Base-by-base conservation (phyloP, 352 stramenopile species). In the Phytophthora citricola region DNA sequence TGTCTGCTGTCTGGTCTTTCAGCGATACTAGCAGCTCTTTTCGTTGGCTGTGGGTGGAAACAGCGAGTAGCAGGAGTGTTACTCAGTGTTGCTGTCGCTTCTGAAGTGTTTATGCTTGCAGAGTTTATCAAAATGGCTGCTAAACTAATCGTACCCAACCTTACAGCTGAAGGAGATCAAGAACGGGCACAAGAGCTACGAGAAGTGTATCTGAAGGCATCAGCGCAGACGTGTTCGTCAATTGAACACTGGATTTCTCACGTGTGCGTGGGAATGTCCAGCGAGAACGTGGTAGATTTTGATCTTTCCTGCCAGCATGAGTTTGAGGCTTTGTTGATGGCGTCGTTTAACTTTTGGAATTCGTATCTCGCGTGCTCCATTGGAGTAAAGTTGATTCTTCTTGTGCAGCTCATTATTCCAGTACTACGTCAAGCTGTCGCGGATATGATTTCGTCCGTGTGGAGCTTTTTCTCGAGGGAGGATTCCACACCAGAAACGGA, bases 161-260 rank as follows among this genome's bases (percentile, higher is more conserved):
- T 53, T 26, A 38, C 29, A 36, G 11, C 43, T 27, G 45, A 62
- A 14, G 63, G 26, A 40, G 14, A 60, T 26, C 41, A 51, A 24
- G 32, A 26, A 15, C 54, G 50, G 31, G 26, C 43, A 14, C 41
- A 41, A 38, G 15, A 49, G n/a, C 38, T 75, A 31, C 53, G 61
- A 15, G 22, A 59, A 56, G 6, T 76, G 11, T 79, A 66, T 32
- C 15, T 63, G 4, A 59, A 68, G 53, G 58, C 44, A 22, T 73
- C 67, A 2, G 10, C 8, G 1, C 67, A 79, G 41, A 72, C 39
- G 4, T 79, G 71, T 36, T 60, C 53, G 12, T 51, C 65, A 8
- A 64, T 79, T 40, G 26, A 69, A 29, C 47, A 46, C 9, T 79
- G 71, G 71, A 58, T 79, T 34, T 70, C 71, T 5, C 67, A 79